Evolutionary conservation across 805 yeast genomes (phyloP).

Genomic region (Saccharomycodes ludwigii): DNA sequence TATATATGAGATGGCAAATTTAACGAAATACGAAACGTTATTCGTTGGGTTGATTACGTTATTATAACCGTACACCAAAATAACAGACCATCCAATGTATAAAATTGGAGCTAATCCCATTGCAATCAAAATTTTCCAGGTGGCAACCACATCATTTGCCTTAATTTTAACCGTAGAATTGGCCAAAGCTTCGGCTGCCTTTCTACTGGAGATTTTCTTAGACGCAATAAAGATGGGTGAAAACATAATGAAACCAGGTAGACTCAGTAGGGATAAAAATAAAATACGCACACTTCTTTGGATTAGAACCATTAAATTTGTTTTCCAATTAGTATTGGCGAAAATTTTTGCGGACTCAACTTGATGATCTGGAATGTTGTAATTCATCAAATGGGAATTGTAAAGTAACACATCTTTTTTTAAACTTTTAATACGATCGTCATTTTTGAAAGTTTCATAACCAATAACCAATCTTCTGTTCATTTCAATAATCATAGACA

Average conservation of each 20-base stretch:
- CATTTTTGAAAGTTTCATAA: conserved; percentile 61
- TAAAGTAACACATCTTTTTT: conserved; percentile 54
- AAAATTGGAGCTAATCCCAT: conserved; percentile 76
- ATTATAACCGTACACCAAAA: conserved; percentile 23
- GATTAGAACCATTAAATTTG: conserved; percentile 37
- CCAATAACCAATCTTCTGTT: conserved; percentile 80
- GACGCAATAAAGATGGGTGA: conserved; percentile 77
- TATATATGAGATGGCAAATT: conserved; percentile 39
- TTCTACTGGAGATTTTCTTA: conserved; percentile 52
- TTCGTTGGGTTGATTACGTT: conserved; percentile 24
- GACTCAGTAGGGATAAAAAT: conserved; percentile 43
- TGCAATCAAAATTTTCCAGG: conserved; percentile 87
- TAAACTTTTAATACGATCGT: conserved; percentile 52
- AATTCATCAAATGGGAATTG: conserved; percentile 56
- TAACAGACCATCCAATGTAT: conserved; percentile 60
- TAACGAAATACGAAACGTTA: conserved; percentile 13
- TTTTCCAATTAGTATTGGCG: conserved; percentile 34
- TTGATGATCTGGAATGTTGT: conserved; percentile 49
- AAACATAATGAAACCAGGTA: conserved; percentile 79
- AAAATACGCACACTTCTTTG: conserved; percentile 40
- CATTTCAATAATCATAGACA: conserved; percentile 75
- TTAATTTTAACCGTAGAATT: conserved; percentile 82
- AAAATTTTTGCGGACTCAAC: conserved; percentile 37
- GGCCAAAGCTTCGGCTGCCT: conserved; percentile 72
- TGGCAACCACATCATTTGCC: conserved; percentile 85